Base-by-base conservation (phyloP, 2,329 filamentous ascomycete genomes). In the Huntiella abstrusa region DNA sequence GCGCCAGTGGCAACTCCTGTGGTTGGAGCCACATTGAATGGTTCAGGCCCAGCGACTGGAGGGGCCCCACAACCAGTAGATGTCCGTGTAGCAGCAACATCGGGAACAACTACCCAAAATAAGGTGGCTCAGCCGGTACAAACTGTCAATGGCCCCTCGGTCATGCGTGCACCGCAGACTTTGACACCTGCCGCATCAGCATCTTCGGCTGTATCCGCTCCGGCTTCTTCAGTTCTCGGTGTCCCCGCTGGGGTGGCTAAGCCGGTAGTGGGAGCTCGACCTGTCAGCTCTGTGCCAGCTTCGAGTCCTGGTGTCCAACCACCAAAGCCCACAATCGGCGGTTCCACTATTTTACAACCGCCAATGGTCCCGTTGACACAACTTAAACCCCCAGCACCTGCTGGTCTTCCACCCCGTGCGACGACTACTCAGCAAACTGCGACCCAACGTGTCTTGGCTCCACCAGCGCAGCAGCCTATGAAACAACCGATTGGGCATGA, bases 341-440 rank as follows among this genome's bases (percentile, higher is more conserved):
- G 37, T 8, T 13, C 38, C 11, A 33, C 43, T 13, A 40, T 49
- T 8, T 32, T 46, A 10, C 47, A 46, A 33, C 47, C 43, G 12
- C 47, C 43, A 3, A 35, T 43, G 7, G 39, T 49, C 16, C 47
- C 47, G 7, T 13, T 48, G 5, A 48, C 41, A 1, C 40, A 48
- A 15, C 40, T 49, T 12, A 42, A 41, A 12, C 47, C 47, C 4
- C 47, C 47, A 7, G 33, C 40, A n/a, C 47, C 47, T n/a, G 43
- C 47, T 33, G 39, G 43, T 19, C 47, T 49, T 12, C 43, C 47
- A 17, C 33, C 35, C 13, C 19, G 15, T 5, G 7, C 17, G 3
- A 32, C 43, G n/a, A 22, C 17, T 13, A 10, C 34, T 1, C 11
- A 11, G 5, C 15, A 36, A 41, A 12, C 37, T 7, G 7, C 34